These are phyloP conservation scores for Gyromitra esculenta DNA, from an alignment of 2,329 filamentous ascomycete genomes.

Conservation along the genomic window DNA sequence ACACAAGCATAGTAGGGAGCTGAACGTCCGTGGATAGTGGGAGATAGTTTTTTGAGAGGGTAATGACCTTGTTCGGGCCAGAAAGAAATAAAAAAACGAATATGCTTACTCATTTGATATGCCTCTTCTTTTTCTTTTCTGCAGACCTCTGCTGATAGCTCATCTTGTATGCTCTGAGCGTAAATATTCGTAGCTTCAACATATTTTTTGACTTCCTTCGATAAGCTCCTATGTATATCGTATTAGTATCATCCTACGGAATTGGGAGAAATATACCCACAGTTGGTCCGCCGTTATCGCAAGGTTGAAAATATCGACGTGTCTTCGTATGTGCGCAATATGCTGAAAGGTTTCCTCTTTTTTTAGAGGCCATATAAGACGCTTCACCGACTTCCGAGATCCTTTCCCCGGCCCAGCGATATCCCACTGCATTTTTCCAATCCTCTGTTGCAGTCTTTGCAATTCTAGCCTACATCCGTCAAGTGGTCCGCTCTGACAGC, in stretches of 20 bases:
- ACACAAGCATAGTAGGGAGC: too few relatives aligned
- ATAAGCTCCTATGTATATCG: not conserved
- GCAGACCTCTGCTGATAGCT: not conserved
- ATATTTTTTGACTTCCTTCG: not conserved
- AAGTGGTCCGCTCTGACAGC: not conserved
- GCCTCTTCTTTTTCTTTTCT: not conserved
- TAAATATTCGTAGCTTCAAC: not conserved
- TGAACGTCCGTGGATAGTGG: too few relatives aligned
- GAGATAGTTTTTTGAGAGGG: too few relatives aligned
- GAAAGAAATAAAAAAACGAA: too few relatives aligned
- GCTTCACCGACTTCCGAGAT: not conserved
- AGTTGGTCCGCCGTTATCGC: not conserved
- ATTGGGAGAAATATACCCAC: not conserved
- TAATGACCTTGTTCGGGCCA: not conserved
- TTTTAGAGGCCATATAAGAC: not conserved
- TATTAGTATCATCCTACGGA: not conserved
- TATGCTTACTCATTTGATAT: not conserved
- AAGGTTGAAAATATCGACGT: not conserved
- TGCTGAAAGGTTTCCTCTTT: constrained; percentile 1
- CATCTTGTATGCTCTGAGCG: not conserved
- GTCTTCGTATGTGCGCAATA: constrained; percentile 2
- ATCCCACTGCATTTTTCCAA: not conserved
- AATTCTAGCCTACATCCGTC: not conserved
- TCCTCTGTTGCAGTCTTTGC: not conserved
- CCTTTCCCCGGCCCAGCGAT: not conserved